Evolutionary conservation across 2,329 filamentous ascomycete species (phyloP).

Genomic region (Fusarium temperatum): DNA sequence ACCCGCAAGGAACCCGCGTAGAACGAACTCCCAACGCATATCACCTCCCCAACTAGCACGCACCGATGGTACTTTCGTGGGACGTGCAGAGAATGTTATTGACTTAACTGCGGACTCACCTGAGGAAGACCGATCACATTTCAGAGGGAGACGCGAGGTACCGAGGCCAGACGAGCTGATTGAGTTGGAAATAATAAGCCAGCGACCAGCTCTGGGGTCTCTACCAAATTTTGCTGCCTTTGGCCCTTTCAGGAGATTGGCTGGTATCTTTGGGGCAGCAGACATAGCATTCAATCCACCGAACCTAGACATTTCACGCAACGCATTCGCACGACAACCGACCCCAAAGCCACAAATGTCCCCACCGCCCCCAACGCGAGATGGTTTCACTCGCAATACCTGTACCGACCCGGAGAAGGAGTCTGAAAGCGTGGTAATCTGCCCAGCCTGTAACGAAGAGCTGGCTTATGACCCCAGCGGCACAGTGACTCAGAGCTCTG

Average conservation of each 20-base stretch:
- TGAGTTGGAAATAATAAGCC: constrained; percentile 39
- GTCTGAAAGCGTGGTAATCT: constrained; percentile 79
- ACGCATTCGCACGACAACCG: constrained; percentile 46
- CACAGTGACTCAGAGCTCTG: constrained; percentile 30
- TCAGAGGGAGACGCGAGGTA: constrained; percentile 17
- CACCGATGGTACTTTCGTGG: constrained; percentile 56
- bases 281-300: constrained; percentile 35
- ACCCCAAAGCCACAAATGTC: constrained; percentile 63
- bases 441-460: constrained; percentile 87
- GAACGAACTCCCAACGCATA: constrained; percentile 52
- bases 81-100: constrained; percentile 52
- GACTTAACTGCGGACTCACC: constrained; percentile 62
- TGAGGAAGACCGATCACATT: constrained; percentile 43
- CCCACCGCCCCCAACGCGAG: constrained; percentile 68
- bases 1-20: constrained; percentile 49
- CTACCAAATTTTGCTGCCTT: constrained; percentile 35
- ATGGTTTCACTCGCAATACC: constrained; percentile 85
- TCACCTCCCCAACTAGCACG: constrained; percentile 55
- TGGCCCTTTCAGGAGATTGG: constrained; percentile 39
- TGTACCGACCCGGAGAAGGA: constrained; percentile 48
- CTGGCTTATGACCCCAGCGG: constrained; percentile 74
- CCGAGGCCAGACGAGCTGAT: constrained; percentile 41
- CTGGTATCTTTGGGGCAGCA: constrained; percentile 38
- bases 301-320: constrained; percentile 39
- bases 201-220: constrained; percentile 37